Evolutionary conservation across 768 basidiomycete genomes (phyloP), one percentile per base, ranked within the genome.

Genomic region (Pisolithus albus): DNA sequence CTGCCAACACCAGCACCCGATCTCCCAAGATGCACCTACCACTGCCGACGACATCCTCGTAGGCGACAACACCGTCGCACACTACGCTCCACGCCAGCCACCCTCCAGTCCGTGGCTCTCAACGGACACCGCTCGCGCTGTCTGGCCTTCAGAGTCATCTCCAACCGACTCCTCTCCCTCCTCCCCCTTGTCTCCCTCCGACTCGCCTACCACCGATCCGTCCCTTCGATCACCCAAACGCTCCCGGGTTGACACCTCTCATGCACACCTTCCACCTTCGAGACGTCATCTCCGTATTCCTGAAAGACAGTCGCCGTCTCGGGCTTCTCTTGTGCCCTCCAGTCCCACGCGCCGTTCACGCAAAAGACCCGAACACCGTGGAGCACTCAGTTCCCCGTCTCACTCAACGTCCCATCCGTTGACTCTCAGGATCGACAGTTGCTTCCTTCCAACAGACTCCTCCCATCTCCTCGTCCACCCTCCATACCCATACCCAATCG

Each of bases 31-130:
- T 42, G 32, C 61, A 15, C 36, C 58, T 13, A 24, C 63, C 5
- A 16, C 59, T 7, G 62, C 68, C 45, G 64, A 74, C 53, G 64
- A 64, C 48, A 72, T 71, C 56, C 61, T 70, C 56, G 59, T 69
- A 34, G 68, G 71, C 60, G 58, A 63, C 42, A 57, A 13, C 61
- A 59, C 34, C 56, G 58, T 44, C 64, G 63, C 13, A 4, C 50
- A 59, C 37, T 58, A 66, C 45, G 70, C 75, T 1, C 73, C 80
- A 8, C 68, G 75, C 18, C 75, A 74, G 48, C 71, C 75, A 9
- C 66, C 66, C 0, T 42, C 62, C 15, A 51, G 65, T 26, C 65
- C 65, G 1, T 69, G 67, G 63, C 58, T 69, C 45, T 52, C 52
- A 34, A 67, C 65, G 15, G 61, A 64, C 51, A 62, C 65, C 39